Percentiles rank a stretch among this genome's conserved stretches.
These are phyloP conservation scores for Leersia perrieri DNA, from an alignment of 176 grass and related monocot species.

Conservation along the genomic window DNA sequence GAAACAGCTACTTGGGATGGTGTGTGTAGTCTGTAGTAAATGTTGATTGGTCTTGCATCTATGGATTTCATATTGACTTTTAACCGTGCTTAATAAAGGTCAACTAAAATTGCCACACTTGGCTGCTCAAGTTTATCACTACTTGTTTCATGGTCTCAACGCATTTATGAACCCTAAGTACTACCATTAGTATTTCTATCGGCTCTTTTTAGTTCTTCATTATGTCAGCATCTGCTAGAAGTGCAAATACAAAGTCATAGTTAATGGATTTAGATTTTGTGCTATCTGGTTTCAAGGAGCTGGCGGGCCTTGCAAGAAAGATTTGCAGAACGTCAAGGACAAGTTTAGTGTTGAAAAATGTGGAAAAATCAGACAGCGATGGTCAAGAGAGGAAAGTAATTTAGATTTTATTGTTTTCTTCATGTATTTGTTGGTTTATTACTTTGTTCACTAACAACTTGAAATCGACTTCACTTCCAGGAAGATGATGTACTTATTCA, in stretches of 20 bases:
- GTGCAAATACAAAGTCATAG: neutral
- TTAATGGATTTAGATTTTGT: neutral
- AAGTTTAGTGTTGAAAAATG: constrained; percentile 7
- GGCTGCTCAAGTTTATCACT: neutral
- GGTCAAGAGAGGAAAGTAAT: constrained; percentile 59
- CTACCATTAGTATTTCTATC: neutral
- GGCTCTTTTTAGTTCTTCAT: constrained; percentile 16
- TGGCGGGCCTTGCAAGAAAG: constrained; percentile 17
- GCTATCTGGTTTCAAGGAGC: constrained; percentile 20
- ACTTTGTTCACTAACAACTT: constrained; percentile 16
- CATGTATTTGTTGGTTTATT: constrained; percentile 18
- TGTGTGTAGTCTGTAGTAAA: neutral
- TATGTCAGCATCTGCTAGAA: constrained; percentile 15
- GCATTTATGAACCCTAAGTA: neutral
- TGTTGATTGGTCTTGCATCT: constrained; percentile 1
- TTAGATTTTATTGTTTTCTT: neutral
- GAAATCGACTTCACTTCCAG: constrained; percentile 32
- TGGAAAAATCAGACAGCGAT: constrained; percentile 38
- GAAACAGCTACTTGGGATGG: no score
- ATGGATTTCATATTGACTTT: neutral
- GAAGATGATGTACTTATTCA: constrained; percentile 63
- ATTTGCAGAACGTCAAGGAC: constrained; percentile 22
- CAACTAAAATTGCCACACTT: neutral
- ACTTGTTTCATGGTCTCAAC: neutral
- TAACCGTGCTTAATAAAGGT: constrained; percentile 10